These are phyloP conservation scores for Leccinellum albellum DNA, from an alignment of 768 basidiomycete species.

Conservation along the genomic window DNA sequence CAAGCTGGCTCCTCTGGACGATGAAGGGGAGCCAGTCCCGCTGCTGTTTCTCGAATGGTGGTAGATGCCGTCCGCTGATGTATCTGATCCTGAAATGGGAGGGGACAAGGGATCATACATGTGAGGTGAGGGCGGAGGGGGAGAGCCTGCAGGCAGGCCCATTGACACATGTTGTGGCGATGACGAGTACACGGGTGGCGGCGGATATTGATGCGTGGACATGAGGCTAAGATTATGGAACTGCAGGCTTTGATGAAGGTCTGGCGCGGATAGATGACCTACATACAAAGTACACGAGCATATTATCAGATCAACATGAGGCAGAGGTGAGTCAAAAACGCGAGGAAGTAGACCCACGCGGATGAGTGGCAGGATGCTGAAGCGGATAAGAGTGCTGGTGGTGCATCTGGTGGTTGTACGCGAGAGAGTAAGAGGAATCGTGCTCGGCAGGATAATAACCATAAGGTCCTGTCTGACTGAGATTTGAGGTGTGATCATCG, in stretches of 20 bases:
- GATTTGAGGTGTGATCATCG: conserved; percentile 45
- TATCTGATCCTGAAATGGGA: conserved; percentile 86
- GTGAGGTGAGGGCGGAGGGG: conserved; percentile 73
- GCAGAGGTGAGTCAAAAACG: conserved; percentile 39
- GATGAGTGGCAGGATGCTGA: conserved; percentile 54
- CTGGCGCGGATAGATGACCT: conserved; percentile 63
- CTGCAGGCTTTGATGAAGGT: conserved; percentile 63
- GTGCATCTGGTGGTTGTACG: conserved; percentile 47
- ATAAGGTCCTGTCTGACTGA: conserved; percentile 40
- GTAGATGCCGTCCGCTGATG: conserved; percentile 79
- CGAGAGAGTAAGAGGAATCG: conserved; percentile 51
- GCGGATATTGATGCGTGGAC: conserved; percentile 61
- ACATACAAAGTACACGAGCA: conserved; percentile 45
- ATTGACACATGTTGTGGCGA: conserved; percentile 67
- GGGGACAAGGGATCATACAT: conserved; percentile 84
- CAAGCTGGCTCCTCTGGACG: conserved; percentile 70
- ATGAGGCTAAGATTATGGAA: conserved; percentile 64
- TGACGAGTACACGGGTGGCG: conserved; percentile 54
- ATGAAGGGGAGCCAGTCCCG: conserved; percentile 70
- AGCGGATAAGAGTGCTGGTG: conserved; percentile 51
- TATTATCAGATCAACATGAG: conserved; percentile 69
- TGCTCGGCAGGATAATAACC: conserved; percentile 53
- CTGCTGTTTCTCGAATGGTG: conserved; percentile 73
- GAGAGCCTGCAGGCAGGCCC: conserved; percentile 60
- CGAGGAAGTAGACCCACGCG: conserved; percentile 65